These are phyloP conservation scores for Ogataea siamensis DNA, from an alignment of 805 yeast species.

Conservation along the genomic window DNA sequence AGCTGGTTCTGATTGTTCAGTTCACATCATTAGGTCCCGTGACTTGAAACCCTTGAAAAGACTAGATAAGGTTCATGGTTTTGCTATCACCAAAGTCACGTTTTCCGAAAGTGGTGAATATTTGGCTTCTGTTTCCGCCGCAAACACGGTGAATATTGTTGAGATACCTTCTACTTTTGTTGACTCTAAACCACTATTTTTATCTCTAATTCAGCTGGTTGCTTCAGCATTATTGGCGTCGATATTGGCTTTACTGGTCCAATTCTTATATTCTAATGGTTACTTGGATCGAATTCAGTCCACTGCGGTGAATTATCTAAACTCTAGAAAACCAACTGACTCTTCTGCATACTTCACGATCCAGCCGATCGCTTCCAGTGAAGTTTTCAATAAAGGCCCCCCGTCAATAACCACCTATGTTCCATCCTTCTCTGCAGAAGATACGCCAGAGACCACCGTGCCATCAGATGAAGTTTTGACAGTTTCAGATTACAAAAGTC, in stretches of 20 bases:
- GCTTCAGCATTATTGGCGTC: slow-evolving; percentile 26
- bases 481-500: no score
- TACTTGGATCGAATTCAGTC: slow-evolving; percentile 25
- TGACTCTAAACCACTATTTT: slow-evolving; percentile 36
- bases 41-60: slow-evolving; percentile 51
- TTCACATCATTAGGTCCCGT: slow-evolving; percentile 51
- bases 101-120: slow-evolving; percentile 67
- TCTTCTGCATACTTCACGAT: slow-evolving; percentile 36
- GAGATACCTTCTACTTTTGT: slow-evolving; percentile 53
- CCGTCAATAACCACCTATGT: slow-evolving; percentile 21
- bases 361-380: slow-evolving; percentile 29
- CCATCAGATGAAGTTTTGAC: no score
- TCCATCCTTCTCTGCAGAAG: slow-evolving; percentile 15
- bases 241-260: slow-evolving; percentile 26
- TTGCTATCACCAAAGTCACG: slow-evolving; percentile 72
- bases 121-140: slow-evolving; percentile 74
- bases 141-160: slow-evolving; percentile 65
- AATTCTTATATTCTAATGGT: slow-evolving; percentile 32
- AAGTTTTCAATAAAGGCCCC: slow-evolving; percentile 19
- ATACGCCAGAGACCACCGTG: background rate
- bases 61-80: slow-evolving; percentile 63
- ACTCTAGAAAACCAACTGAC: slow-evolving; percentile 29
- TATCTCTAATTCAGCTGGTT: slow-evolving; percentile 28
- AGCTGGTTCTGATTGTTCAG: slow-evolving; percentile 66
- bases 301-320: slow-evolving; percentile 22